Percentiles rank a stretch among this genome's conserved stretches.
Conservation (phyloP, 208 protist species). For the Leishmania turanica region DNA sequence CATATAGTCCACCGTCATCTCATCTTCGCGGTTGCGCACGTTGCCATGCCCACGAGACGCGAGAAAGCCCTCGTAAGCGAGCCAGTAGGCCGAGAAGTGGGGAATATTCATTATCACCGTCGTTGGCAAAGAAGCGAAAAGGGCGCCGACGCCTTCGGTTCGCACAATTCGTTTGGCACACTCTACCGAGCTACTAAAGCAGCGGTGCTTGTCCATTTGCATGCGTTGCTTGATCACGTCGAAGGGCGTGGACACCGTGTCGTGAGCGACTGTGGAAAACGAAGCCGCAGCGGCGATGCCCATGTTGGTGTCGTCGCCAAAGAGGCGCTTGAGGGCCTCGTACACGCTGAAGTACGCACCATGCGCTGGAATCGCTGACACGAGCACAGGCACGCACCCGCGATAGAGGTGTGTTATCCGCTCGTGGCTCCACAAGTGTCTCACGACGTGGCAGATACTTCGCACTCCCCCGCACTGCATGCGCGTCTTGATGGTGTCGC, state of each 20-base stretch:
- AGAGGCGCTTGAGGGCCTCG: slow-evolving; percentile 83
- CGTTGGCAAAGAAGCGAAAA: slow-evolving; percentile 90
- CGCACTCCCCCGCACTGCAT: slow-evolving; percentile 60
- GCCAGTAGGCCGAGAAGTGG: slow-evolving; percentile 92
- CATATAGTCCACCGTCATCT: slow-evolving; percentile 67
- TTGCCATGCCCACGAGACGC: slow-evolving; percentile 36
- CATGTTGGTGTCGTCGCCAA: slow-evolving; percentile 50
- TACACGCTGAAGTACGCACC: slow-evolving; percentile 93
- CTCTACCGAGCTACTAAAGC: slow-evolving; percentile 53
- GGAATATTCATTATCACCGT: slow-evolving; percentile 94
- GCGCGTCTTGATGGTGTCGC: slow-evolving; percentile 94
- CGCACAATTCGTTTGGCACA: slow-evolving; percentile 51
- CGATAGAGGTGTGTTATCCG: slow-evolving; percentile 78
- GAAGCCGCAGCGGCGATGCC: slow-evolving; percentile 55
- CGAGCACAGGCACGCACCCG: slow-evolving; percentile 77
- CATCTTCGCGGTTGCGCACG: slow-evolving; percentile 41
- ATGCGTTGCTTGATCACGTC: slow-evolving; percentile 96
- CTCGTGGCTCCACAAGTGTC: slow-evolving; percentile 54
- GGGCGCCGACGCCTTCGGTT: slow-evolving; percentile 60
- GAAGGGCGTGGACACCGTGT: slow-evolving; percentile 92
- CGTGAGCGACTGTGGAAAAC: slow-evolving; percentile 85
- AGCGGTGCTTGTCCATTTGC: slow-evolving; percentile 79
- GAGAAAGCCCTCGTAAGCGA: slow-evolving; percentile 87
- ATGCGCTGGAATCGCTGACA: slow-evolving; percentile 91
- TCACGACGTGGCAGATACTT: slow-evolving; percentile 36